These are phyloP conservation scores for Microbotryum scabiosae DNA, from an alignment of 1,284 basidiomycete species.

Conservation along the genomic window DNA sequence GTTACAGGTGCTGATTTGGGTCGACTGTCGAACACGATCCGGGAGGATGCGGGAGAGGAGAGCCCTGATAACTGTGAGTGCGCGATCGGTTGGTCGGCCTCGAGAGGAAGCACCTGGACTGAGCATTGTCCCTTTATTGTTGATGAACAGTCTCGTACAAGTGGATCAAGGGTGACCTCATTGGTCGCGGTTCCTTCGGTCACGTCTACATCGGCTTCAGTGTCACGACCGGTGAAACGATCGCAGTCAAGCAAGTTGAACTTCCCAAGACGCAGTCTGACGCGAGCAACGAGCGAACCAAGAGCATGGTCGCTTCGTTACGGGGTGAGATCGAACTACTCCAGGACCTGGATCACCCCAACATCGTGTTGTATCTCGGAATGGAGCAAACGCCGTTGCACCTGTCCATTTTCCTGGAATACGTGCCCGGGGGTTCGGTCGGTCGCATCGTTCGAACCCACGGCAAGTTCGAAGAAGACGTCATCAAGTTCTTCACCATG, in stretches of 20 bases:
- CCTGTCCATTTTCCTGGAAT: slow-evolving; percentile 97
- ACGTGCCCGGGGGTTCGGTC: slow-evolving; percentile 94
- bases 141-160: slow-evolving; percentile 72
- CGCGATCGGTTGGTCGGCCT: not conserved
- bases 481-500: slow-evolving; percentile 83
- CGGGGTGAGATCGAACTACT: slow-evolving; percentile 91
- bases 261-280: slow-evolving; percentile 83
- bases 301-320: slow-evolving; percentile 78
- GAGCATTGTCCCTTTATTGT: not conserved
- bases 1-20: slow-evolving; percentile 60
- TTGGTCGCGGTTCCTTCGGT: slow-evolving; percentile 94
- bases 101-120: not conserved
- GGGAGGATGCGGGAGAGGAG: slow-evolving; percentile 37
- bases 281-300: slow-evolving; percentile 75
- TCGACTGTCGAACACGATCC: slow-evolving; percentile 32
- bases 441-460: slow-evolving; percentile 86
- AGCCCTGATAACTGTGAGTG: slow-evolving; percentile 36
- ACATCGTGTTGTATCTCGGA: slow-evolving; percentile 95
- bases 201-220: slow-evolving; percentile 93
- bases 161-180: slow-evolving; percentile 96
- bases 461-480: slow-evolving; percentile 76
- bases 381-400: slow-evolving; percentile 85
- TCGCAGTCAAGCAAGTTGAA: slow-evolving; percentile 99
- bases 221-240: slow-evolving; percentile 97
- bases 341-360: slow-evolving; percentile 91